Conservation (phyloP, 2,329 filamentous ascomycete genomes). For the Colletotrichum echinochloae region DNA sequence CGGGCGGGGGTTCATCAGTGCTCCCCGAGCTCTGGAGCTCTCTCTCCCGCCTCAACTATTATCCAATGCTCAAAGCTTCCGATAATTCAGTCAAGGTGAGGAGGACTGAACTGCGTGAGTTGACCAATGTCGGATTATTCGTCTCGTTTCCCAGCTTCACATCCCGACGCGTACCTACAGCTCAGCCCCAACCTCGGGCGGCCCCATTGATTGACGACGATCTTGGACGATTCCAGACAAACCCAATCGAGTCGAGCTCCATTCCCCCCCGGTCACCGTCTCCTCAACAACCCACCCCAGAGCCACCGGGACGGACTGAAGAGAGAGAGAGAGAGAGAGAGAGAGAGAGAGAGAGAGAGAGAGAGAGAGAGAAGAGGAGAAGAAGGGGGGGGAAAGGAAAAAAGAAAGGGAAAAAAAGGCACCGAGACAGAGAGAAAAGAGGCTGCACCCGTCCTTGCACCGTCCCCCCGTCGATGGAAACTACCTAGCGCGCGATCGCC, state of each 20-base stretch:
- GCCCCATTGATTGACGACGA: constrained; percentile 2
- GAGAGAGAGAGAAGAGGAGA: neutral
- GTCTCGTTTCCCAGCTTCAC: neutral
- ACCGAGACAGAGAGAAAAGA: neutral
- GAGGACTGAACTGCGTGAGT: no score
- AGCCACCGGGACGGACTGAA: constrained; percentile 15
- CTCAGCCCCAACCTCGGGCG: neutral
- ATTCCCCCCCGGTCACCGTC: neutral
- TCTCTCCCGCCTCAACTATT: no score
- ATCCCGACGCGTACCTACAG: neutral
- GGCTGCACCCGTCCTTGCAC: constrained; percentile 22
- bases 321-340: neutral
- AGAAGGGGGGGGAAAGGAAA: neutral
- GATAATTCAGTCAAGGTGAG: no score
- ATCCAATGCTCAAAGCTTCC: no score
- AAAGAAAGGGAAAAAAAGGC: neutral
- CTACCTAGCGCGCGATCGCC: constrained; percentile 28
- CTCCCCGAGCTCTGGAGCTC: no score
- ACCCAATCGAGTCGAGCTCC: neutral
- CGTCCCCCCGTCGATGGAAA: neutral
- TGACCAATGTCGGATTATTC: no score
- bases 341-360: neutral
- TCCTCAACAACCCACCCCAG: constrained; percentile 10
- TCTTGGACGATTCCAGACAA: neutral
- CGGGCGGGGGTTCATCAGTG: no score